A percentile compares a stretch with the other conserved stretches of the same genome.
These are phyloP conservation scores for Talaromyces sp. DNA, from an alignment of 2,329 filamentous ascomycete species.

Conservation along the genomic window DNA sequence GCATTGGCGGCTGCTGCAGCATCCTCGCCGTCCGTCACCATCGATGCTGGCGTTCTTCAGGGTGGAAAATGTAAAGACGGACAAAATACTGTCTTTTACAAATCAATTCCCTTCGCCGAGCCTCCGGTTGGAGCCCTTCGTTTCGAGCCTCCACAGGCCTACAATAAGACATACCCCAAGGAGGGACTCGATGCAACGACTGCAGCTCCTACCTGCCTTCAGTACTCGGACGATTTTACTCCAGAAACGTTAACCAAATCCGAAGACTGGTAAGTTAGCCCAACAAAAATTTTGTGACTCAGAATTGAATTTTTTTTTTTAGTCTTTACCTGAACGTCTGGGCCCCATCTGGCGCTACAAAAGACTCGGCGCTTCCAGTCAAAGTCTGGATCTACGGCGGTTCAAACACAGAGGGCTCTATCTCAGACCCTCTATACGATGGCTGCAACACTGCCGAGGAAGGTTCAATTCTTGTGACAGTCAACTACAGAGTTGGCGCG, in stretches of 20 bases:
- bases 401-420: slow-evolving; percentile 57
- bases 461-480: slow-evolving; percentile 12
- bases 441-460: slow-evolving; percentile 3
- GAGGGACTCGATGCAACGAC: slow-evolving; percentile 15
- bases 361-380: slow-evolving; percentile 56
- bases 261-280: slow-evolving; percentile 17
- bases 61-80: slow-evolving; percentile 15
- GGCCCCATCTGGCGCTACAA: slow-evolving; percentile 25
- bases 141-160: slow-evolving; percentile 17
- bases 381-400: slow-evolving; percentile 59
- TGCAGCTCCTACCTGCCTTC: slow-evolving; percentile 14
- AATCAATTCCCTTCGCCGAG: slow-evolving; percentile 16
- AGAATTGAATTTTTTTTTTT: background rate
- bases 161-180: slow-evolving; percentile 12
- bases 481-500: slow-evolving; percentile 22
- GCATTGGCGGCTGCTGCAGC: slow-evolving; percentile 16
- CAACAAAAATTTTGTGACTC: background rate
- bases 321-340: slow-evolving; percentile 30
- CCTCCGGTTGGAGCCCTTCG: slow-evolving; percentile 17
- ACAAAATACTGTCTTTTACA: slow-evolving; percentile 14
- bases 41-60: slow-evolving; percentile 16
- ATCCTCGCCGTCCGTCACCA: slow-evolving; percentile 14
- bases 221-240: slow-evolving; percentile 12
- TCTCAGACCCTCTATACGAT: slow-evolving; percentile 49
- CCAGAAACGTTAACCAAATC: slow-evolving; percentile 3